phyloP scores from a whole-genome alignment of 352 stramenopile species.

The Globisporangium viniferum region DNA sequence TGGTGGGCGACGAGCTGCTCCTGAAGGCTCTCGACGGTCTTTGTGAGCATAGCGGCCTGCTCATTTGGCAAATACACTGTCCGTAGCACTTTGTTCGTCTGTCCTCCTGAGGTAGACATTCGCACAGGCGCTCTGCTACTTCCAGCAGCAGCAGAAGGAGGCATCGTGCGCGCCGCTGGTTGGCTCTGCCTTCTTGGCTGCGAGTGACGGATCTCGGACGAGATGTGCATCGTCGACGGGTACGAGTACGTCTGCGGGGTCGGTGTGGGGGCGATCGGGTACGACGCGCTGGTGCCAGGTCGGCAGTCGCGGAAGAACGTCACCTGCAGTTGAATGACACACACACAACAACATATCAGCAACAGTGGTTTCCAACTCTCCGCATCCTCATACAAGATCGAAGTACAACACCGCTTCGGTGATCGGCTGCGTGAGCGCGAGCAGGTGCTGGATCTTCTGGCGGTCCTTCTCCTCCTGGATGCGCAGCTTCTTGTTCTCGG shows the following conservation, averaged over 20 bases:
- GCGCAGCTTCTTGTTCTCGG: conserved; percentile 63
- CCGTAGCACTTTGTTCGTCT: conserved; percentile 48
- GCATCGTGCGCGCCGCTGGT: background rate
- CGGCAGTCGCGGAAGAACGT: conserved; percentile 75
- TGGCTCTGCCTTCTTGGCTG: background rate
- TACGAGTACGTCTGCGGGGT: conserved; percentile 50
- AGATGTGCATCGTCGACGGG: conserved; percentile 74
- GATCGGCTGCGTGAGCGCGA: conserved; percentile 80
- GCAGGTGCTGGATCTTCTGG: conserved; percentile 78
- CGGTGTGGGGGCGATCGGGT: conserved; percentile 27
- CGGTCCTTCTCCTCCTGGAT: conserved; percentile 75
- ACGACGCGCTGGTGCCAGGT: conserved; percentile 46
- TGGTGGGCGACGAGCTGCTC: conserved; percentile 57
- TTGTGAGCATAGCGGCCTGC: conserved; percentile 44
- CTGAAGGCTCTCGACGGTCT: conserved; percentile 54
- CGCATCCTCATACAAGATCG: background rate
- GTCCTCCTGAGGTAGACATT: conserved; percentile 14
- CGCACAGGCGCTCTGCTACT: conserved; percentile 18
- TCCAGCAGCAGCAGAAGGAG: conserved; percentile 5
- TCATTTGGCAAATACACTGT: conserved; percentile 82
- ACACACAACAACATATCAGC: background rate
- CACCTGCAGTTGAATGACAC: conserved; percentile 26
- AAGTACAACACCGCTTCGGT: conserved; percentile 47
- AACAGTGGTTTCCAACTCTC: background rate
- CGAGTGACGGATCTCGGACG: conserved; percentile 23